Conservation (phyloP, 805 yeast species). For the Myxozyma neotropica region DNA sequence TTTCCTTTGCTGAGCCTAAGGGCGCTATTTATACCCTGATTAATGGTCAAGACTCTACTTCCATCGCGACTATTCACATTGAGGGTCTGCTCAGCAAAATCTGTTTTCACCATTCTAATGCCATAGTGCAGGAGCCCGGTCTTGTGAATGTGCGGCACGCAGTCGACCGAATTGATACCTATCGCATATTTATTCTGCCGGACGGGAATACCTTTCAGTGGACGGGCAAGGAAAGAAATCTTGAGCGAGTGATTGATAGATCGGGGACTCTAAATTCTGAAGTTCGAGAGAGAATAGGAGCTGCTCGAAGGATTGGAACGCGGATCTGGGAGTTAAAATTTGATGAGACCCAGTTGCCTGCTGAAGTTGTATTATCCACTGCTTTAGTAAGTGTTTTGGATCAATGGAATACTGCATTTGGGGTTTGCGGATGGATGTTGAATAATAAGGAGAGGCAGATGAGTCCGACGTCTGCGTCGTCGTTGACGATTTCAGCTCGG, state of each 20-base stretch:
- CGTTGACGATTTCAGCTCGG: background rate
- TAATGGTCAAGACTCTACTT: background rate
- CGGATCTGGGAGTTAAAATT: constrained; percentile 58
- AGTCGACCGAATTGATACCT: constrained; percentile 63
- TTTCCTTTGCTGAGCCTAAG: background rate
- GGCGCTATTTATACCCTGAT: constrained; percentile 18
- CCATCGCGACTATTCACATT: constrained; percentile 17
- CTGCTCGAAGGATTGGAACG: constrained; percentile 55
- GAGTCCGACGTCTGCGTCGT: background rate
- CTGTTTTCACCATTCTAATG: constrained; percentile 6
- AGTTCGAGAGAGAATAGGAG: constrained; percentile 64
- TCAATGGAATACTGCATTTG: constrained; percentile 65
- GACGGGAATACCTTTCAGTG: constrained; percentile 67
- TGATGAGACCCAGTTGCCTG: constrained; percentile 58
- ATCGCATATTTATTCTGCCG: constrained; percentile 60
- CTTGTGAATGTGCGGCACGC: constrained; percentile 64
- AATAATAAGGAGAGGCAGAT: constrained; percentile 6
- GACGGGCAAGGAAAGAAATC: constrained; percentile 60
- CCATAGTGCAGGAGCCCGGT: constrained; percentile 46
- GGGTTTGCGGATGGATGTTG: constrained; percentile 60
- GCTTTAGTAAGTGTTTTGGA: constrained; percentile 65
- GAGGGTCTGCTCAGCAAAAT: constrained; percentile 17
- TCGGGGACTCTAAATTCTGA: constrained; percentile 49
- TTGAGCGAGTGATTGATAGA: constrained; percentile 48
- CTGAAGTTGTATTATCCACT: constrained; percentile 60